phyloP scores from a whole-genome alignment of 2,329 filamentous ascomycete genomes.

The Fusarium longipes region DNA sequence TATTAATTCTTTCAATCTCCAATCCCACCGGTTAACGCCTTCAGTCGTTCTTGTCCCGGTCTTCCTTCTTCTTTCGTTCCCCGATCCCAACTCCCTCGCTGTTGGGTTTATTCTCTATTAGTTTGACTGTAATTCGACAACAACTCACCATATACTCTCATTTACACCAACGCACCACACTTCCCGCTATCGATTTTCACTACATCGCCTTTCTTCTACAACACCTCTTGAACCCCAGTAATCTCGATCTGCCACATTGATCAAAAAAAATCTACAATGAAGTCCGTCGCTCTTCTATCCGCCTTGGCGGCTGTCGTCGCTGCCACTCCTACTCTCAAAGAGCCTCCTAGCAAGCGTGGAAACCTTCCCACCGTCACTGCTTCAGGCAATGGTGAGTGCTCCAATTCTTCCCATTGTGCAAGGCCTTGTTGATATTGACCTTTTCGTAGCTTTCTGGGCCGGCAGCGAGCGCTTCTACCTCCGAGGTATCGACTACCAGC shows the following conservation, averaged over 20 bases:
- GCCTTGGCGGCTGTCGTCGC: constrained; percentile 61
- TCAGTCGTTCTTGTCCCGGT: constrained; percentile 28
- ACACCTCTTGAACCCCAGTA: constrained; percentile 31
- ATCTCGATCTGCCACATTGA: constrained; percentile 2
- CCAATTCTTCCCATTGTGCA: background rate
- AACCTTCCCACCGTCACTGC: constrained; percentile 62
- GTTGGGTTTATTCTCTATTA: constrained; percentile 48
- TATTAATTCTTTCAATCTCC: constrained; percentile 30
- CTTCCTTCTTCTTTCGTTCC: constrained; percentile 44
- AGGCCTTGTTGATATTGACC: background rate
- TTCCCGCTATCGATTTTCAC: constrained; percentile 15
- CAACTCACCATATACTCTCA: constrained; percentile 34
- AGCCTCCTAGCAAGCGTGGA: constrained; percentile 63
- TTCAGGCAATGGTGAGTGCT: constrained; percentile 66
- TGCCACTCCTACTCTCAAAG: constrained; percentile 64
- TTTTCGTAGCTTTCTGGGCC: constrained; percentile 64
- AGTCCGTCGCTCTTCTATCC: constrained; percentile 59
- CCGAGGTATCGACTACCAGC: constrained; percentile 71
- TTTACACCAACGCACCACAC: constrained; percentile 28
- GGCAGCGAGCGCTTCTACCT: constrained; percentile 67
- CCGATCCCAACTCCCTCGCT: constrained; percentile 53
- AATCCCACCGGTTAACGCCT: constrained; percentile 36
- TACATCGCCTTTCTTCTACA: background rate
- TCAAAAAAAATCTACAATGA: constrained; percentile 57
- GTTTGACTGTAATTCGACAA: constrained; percentile 39